Evolutionary conservation across 2,329 filamentous ascomycete genomes (phyloP), one percentile per base, ranked within the genome.

Genomic region (Tolypocladium sp.): DNA sequence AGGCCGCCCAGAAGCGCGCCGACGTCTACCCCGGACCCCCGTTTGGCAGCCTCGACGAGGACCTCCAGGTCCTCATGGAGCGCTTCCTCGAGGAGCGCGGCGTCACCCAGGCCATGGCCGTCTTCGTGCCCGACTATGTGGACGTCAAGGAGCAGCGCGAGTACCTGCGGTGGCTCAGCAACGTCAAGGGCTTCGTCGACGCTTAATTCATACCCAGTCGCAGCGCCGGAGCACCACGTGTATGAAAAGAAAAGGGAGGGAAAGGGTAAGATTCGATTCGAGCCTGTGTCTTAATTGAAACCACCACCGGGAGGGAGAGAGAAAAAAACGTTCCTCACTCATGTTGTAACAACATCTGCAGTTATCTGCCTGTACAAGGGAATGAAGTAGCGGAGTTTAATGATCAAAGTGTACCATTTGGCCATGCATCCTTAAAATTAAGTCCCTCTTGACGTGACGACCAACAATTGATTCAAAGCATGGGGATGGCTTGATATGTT

Each of bases 81-180:
- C 86, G 89, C 67, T 99, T 93, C 79, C 84, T 99, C 63, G 92
- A 96, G 76, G 94, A 97, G 83, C 86, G 94, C 67, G 94, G 93
- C 64, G 85, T 99, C 76, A 91, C 93, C 70, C 87, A 89, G 67
- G 84, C 88, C 60, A 83, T 99, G 68, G 93, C 92, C 58, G 79
- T 92, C 66, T 97, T 97, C 75, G 88, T 96, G 52, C 91, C 92
- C 42, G 92, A 97, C 74, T 99, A 96, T 79, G 92, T 97, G 70
- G 92, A 97, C 73, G 85, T 90, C 77, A 99, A 99, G 87, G 94
- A 99, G 85, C 93, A 97, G 85, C 89, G 87, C 78, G 94, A 99
- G 82, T 99, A 99, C 76, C 79, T 95, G 62, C 79, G 83, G 65
- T 99, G 95, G 94, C 79, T 99, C 74, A 83, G 86, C 74, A 90